Conservation (phyloP, 1,284 basidiomycete genomes). For the Fistulinella cinereoalba region DNA sequence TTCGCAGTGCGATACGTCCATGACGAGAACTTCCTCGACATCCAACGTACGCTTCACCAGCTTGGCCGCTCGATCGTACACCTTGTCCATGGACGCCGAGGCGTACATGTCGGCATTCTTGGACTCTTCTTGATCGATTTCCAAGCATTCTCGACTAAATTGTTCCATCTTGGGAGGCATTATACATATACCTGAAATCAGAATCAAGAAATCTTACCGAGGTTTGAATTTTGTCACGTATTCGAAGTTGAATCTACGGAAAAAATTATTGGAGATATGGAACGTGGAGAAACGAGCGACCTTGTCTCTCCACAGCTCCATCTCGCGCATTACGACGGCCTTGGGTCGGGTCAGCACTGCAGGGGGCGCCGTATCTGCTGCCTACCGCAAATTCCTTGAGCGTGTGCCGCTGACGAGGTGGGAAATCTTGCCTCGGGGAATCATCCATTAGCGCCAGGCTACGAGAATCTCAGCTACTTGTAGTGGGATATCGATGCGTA, state of each 20-base stretch:
- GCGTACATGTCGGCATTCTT: conserved; percentile 29
- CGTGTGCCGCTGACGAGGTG: conserved; percentile 85
- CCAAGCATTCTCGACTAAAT: conserved; percentile 92
- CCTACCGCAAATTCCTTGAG: conserved; percentile 87
- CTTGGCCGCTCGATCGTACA: conserved; percentile 85
- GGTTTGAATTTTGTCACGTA: conserved; percentile 87
- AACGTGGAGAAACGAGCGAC: conserved; percentile 37
- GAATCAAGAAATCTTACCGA: conserved; percentile 51
- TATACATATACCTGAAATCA: not conserved
- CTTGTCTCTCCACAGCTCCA: conserved; percentile 94
- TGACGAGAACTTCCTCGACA: conserved; percentile 86
- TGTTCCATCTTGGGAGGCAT: conserved; percentile 72
- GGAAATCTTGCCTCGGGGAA: conserved; percentile 80
- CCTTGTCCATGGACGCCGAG: conserved; percentile 73
- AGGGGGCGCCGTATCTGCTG: not conserved
- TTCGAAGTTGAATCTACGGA: conserved; percentile 78
- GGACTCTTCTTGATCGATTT: conserved; percentile 71
- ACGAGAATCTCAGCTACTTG: conserved; percentile 9
- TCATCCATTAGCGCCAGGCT: conserved; percentile 87
- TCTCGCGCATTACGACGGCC: conserved; percentile 92
- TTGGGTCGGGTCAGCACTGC: conserved; percentile 22
- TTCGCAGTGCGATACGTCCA: conserved; percentile 92
- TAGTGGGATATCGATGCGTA: conserved; percentile 21
- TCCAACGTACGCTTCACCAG: conserved; percentile 88
- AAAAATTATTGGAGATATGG: conserved; percentile 1